phyloP scores from a whole-genome alignment of 1,284 basidiomycete species.

The Ceratobasidium sp. region DNA sequence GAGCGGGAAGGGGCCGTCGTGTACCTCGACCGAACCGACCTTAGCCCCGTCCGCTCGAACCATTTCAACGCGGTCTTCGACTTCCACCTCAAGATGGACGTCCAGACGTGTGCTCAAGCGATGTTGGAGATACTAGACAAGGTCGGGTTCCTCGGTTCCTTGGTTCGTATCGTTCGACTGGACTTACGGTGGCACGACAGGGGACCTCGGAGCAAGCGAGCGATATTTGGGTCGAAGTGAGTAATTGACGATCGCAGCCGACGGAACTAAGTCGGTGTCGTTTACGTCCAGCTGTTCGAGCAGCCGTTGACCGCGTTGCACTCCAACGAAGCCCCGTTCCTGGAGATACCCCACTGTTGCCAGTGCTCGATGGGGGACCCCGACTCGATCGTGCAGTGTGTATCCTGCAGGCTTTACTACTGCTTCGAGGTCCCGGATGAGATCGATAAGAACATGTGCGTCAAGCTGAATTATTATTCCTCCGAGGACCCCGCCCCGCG shows the following conservation, averaged over 20 bases:
- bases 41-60: background rate
- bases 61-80: background rate
- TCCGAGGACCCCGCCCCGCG: background rate
- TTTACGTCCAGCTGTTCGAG: background rate
- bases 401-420: background rate
- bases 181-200: background rate
- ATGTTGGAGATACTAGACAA: background rate
- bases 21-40: background rate
- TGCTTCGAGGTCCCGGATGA: background rate
- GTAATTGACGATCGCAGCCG: background rate
- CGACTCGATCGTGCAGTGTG: background rate
- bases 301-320: background rate
- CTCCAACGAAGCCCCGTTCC: background rate
- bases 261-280: background rate
- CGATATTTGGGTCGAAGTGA: background rate
- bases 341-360: background rate
- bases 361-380: background rate
- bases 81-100: conserved; percentile 12
- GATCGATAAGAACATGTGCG: background rate
- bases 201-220: background rate
- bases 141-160: background rate
- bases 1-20: background rate
- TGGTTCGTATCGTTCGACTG: background rate
- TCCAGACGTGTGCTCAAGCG: background rate
- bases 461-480: background rate